Evolutionary conservation across 179 eudicot genomes (phyloP).

Genomic region (Pouteria campechiana): DNA sequence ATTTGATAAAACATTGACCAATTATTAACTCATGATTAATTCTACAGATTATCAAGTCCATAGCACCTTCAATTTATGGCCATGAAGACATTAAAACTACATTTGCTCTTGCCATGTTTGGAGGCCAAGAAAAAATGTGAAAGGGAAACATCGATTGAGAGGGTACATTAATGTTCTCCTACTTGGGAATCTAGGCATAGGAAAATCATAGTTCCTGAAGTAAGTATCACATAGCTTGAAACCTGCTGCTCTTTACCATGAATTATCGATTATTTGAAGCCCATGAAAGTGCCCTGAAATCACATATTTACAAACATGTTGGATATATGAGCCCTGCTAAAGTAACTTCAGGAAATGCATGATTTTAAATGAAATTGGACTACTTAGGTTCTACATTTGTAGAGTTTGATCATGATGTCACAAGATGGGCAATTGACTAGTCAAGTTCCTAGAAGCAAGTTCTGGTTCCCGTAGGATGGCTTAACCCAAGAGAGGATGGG

Average conservation of each 20-base stretch:
- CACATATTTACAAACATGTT: too few species aligned
- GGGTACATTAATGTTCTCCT: constrained; percentile 94
- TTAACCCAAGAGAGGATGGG: too few species aligned
- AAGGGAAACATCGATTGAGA: constrained; percentile 85
- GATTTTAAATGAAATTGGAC: neutral
- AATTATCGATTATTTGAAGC: too few species aligned
- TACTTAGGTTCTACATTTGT: neutral
- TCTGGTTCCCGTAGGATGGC: too few species aligned
- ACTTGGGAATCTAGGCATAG: constrained; percentile 96
- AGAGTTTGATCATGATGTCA: neutral
- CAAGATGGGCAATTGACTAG: too few species aligned
- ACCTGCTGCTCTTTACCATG: neutral
- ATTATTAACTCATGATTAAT: too few species aligned
- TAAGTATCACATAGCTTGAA: constrained; percentile 14
- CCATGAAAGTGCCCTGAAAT: too few species aligned
- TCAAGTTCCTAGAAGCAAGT: too few species aligned
- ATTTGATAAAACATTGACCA: too few species aligned
- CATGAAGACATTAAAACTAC: constrained; percentile 98
- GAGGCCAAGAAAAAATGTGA: constrained; percentile 94
- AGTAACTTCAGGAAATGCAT: neutral
- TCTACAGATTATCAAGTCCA: constrained; percentile 71
- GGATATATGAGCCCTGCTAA: too few species aligned
- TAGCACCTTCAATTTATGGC: constrained; percentile 96
- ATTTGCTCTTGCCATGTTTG: constrained; percentile 92
- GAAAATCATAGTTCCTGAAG: constrained; percentile 95